Evolutionary conservation across 176 grass and related monocot species (phyloP).

Genomic region (Aegilops sharonensis): DNA sequence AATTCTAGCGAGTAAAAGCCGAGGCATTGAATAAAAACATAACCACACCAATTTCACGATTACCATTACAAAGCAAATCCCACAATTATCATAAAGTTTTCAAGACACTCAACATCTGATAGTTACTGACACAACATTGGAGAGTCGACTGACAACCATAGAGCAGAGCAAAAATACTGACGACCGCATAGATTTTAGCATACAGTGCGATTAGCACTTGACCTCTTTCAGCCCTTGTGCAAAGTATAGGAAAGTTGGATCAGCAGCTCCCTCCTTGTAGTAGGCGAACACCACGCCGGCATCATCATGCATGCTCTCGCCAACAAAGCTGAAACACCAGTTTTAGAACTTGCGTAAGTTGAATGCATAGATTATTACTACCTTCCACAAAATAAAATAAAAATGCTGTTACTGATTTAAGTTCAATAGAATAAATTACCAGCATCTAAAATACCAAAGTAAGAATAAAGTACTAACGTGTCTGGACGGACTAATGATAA

Average conservation of each 20-base stretch:
- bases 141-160: conserved; percentile 7
- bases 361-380: not conserved
- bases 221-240: conserved; percentile 70
- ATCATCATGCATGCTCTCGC: conserved; percentile 92
- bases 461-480: not conserved
- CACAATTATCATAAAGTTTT: conserved; percentile 1
- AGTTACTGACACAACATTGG: conserved; percentile 16
- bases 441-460: not conserved
- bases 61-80: not conserved
- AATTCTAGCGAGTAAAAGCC: not conserved
- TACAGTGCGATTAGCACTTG: conserved; percentile 57
- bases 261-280: conserved; percentile 69
- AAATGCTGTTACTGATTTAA: not conserved
- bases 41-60: not conserved
- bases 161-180: conserved; percentile 32
- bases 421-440: not conserved
- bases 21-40: not conserved
- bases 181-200: not conserved
- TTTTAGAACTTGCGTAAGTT: not conserved
- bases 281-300: conserved; percentile 69
- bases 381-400: not conserved
- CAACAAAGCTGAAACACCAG: conserved; percentile 65
- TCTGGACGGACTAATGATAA: not conserved
- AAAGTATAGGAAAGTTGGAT: conserved; percentile 90
- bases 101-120: not conserved